phyloP scores from a whole-genome alignment of 345 rosid genomes.

The Gossypium anomalum region DNA sequence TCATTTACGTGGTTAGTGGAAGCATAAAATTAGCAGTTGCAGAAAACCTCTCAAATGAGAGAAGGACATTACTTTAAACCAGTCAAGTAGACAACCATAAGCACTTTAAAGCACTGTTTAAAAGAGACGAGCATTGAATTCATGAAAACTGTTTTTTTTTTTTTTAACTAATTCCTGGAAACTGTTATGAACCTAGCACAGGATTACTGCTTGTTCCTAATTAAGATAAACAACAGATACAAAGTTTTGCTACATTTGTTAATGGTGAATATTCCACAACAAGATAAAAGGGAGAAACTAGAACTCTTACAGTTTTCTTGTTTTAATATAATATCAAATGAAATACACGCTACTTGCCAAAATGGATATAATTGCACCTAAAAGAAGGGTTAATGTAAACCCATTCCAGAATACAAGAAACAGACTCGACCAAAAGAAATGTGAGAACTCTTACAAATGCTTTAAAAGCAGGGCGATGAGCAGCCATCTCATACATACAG shows the following conservation, averaged over 20 bases:
- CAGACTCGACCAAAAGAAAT: conserved; percentile 6
- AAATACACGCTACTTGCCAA: neutral
- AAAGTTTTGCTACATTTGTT: neutral
- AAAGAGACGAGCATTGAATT: neutral
- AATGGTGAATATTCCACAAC: neutral
- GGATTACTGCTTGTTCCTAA: neutral
- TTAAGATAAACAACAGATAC: neutral
- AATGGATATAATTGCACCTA: conserved; percentile 2
- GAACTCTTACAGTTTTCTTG: neutral
- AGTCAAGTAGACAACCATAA: neutral
- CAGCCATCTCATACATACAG: conserved; percentile 99
- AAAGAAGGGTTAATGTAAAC: neutral
- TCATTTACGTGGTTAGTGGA: neutral
- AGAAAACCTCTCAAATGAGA: conserved; percentile 1
- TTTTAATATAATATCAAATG: neutral
- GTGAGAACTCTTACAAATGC: conserved; percentile 77
- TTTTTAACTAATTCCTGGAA: neutral
- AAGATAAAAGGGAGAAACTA: neutral
- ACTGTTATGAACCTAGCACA: conserved; percentile 2
- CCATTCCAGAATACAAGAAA: conserved; percentile 2
- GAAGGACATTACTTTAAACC: neutral
- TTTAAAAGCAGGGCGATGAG: conserved; percentile 94
- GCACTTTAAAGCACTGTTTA: neutral
- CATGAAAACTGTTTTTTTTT: neutral
- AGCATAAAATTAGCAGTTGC: neutral